Percentiles rank a stretch among this genome's conserved stretches.
These are phyloP conservation scores for Aspergillus mulundensis DNA, from an alignment of 495 filamentous ascomycete genomes.

Conservation along the genomic window DNA sequence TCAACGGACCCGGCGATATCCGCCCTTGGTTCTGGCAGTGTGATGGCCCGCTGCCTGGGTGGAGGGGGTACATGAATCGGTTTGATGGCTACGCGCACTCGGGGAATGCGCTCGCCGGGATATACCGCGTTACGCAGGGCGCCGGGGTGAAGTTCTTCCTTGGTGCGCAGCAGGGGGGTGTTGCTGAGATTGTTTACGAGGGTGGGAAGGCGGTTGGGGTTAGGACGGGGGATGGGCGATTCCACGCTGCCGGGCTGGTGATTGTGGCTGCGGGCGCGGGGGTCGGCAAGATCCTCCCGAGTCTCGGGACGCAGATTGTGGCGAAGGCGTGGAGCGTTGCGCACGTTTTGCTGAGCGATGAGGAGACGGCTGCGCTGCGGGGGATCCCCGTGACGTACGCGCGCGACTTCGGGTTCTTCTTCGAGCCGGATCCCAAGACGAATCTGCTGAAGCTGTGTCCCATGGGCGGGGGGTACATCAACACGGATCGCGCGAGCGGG, in stretches of 20 bases:
- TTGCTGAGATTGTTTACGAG: too few species aligned
- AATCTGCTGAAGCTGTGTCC: conserved; percentile 53
- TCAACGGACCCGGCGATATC: conserved; percentile 35
- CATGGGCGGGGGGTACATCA: conserved; percentile 51
- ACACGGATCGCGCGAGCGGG: conserved; percentile 34
- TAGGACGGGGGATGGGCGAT: too few species aligned
- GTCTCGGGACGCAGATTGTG: conserved; percentile 36
- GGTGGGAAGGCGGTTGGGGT: too few species aligned
- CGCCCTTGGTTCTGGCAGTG: conserved; percentile 39
- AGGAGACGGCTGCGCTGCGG: conserved; percentile 45
- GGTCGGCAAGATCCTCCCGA: conserved; percentile 36
- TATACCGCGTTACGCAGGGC: conserved; percentile 17
- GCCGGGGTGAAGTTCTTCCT: too few species aligned
- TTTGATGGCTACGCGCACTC: conserved; percentile 52
- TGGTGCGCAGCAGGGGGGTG: too few species aligned
- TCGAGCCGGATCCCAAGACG: conserved; percentile 53
- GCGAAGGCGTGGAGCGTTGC: conserved; percentile 51
- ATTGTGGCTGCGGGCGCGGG: conserved; percentile 45
- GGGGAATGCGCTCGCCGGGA: conserved; percentile 36
- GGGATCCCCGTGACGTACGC: conserved; percentile 53
- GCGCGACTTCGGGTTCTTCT: conserved; percentile 56
- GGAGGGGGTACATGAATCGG: conserved; percentile 53
- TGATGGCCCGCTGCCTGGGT: conserved; percentile 45
- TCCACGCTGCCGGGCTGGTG: conserved; percentile 25
- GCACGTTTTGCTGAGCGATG: conserved; percentile 50